Evolutionary conservation across 805 yeast genomes (phyloP).

Genomic region (Priceomyces melissophilus): DNA sequence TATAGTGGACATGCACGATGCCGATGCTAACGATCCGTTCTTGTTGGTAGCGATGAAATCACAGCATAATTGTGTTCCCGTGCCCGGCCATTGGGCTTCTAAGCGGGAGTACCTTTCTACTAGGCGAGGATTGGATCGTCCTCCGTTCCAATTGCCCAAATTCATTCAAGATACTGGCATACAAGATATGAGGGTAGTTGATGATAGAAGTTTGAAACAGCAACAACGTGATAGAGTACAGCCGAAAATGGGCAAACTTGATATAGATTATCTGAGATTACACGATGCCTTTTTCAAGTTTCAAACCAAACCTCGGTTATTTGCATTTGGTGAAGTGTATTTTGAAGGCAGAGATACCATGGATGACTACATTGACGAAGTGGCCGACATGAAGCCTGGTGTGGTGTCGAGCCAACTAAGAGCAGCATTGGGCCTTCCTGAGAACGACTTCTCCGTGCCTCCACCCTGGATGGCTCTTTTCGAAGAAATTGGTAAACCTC

Average conservation of each 20-base stretch:
- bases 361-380: slow-evolving; percentile 35
- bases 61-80: slow-evolving; percentile 62
- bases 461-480: slow-evolving; percentile 82
- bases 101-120: slow-evolving; percentile 72
- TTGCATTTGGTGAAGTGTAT: slow-evolving; percentile 71
- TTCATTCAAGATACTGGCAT: slow-evolving; percentile 83
- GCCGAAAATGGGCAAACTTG: slow-evolving; percentile 82
- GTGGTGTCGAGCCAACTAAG: slow-evolving; percentile 57
- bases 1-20: slow-evolving; percentile 81
- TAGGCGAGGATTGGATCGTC: slow-evolving; percentile 61
- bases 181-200: slow-evolving; percentile 75
- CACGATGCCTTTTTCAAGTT: slow-evolving; percentile 83
- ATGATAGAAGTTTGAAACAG: slow-evolving; percentile 62
- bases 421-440: slow-evolving; percentile 65
- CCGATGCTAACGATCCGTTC: slow-evolving; percentile 76
- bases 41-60: slow-evolving; percentile 63
- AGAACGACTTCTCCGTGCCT: slow-evolving; percentile 37
- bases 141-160: slow-evolving; percentile 74
- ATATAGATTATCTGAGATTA: slow-evolving; percentile 77
- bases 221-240: slow-evolving; percentile 79
- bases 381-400: slow-evolving; percentile 60
- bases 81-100: slow-evolving; percentile 82
- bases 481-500: slow-evolving; percentile 76
- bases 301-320: slow-evolving; percentile 70
- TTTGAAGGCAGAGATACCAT: slow-evolving; percentile 67